Percentiles rank a stretch among this genome's conserved stretches.
Conservation (phyloP, 805 yeast species). For the Barnettozyma pratensis region DNA sequence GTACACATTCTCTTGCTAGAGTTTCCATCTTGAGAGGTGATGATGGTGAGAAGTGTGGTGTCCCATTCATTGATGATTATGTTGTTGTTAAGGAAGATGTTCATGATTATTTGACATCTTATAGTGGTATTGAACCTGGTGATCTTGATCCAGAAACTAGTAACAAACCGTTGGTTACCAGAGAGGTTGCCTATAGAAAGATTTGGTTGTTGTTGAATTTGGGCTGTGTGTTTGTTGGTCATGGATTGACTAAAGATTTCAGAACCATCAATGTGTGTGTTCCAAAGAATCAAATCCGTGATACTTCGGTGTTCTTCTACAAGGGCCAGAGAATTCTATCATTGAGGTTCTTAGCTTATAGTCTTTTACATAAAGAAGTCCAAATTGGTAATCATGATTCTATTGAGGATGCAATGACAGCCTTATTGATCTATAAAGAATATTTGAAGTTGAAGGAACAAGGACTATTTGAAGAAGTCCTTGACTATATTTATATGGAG, state of each 20-base stretch:
- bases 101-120: slow-evolving; percentile 82
- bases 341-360: slow-evolving; percentile 80
- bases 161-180: slow-evolving; percentile 62
- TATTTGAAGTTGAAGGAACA: slow-evolving; percentile 55
- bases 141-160: slow-evolving; percentile 74
- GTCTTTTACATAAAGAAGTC: slow-evolving; percentile 65
- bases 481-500: slow-evolving; percentile 66
- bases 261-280: slow-evolving; percentile 89
- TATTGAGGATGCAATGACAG: slow-evolving; percentile 91
- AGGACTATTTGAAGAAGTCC: slow-evolving; percentile 55
- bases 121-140: slow-evolving; percentile 91
- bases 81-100: slow-evolving; percentile 68
- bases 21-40: slow-evolving; percentile 80
- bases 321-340: slow-evolving; percentile 76
- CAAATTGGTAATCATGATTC: slow-evolving; percentile 96
- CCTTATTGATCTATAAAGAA: slow-evolving; percentile 68
- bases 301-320: slow-evolving; percentile 78
- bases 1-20: slow-evolving; percentile 74
- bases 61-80: slow-evolving; percentile 90
- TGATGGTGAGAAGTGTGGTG: slow-evolving; percentile 58
- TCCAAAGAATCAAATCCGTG: slow-evolving; percentile 80
- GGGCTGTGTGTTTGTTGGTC: slow-evolving; percentile 93
- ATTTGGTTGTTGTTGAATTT: slow-evolving; percentile 85
- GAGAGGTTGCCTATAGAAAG: slow-evolving; percentile 80
- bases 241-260: slow-evolving; percentile 87